Evolutionary conservation across 1,139 yeast species (phyloP).

Genomic region (Yamadazyma atmosphaerica): DNA sequence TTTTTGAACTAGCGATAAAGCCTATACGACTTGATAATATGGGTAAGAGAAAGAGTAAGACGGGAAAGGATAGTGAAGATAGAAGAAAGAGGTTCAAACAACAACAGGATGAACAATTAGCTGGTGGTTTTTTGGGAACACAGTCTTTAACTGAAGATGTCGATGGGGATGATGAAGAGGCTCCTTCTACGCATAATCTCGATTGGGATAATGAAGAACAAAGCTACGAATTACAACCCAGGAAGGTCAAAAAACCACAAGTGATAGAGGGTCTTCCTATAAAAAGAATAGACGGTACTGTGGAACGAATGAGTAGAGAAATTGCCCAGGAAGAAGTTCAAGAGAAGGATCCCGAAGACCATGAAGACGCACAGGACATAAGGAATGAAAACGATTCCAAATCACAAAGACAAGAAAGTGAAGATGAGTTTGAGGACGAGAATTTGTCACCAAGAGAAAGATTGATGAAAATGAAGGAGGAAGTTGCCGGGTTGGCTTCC

Average conservation of each 20-base stretch:
- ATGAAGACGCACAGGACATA: slow-evolving; percentile 19
- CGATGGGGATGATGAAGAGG: slow-evolving; percentile 12
- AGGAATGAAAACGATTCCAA: slow-evolving; percentile 15
- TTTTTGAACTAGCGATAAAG: background rate
- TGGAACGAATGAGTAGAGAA: slow-evolving; percentile 59
- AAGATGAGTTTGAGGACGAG: slow-evolving; percentile 44
- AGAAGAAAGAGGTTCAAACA: slow-evolving; percentile 53
- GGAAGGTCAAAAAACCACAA: slow-evolving; percentile 34
- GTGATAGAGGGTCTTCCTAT: slow-evolving; percentile 80
- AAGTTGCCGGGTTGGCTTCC: slow-evolving; percentile 79
- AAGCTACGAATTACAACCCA: slow-evolving; percentile 64
- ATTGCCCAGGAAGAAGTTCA: slow-evolving; percentile 27
- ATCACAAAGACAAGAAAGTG: slow-evolving; percentile 23
- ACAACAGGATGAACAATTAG: slow-evolving; percentile 45
- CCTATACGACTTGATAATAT: slow-evolving; percentile 4
- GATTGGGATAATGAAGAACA: slow-evolving; percentile 66
- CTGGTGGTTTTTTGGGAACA: slow-evolving; percentile 41
- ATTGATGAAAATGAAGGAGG: slow-evolving; percentile 69
- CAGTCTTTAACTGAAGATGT: slow-evolving; percentile 12
- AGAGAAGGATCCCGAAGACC: slow-evolving; percentile 16
- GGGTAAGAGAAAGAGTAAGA: slow-evolving; percentile 50
- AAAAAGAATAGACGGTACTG: slow-evolving; percentile 65
- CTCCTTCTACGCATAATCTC: slow-evolving; percentile 11
- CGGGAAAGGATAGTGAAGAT: slow-evolving; percentile 33
- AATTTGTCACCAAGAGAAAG: slow-evolving; percentile 58